A percentile compares a stretch with the other conserved stretches of the same genome.
These are phyloP conservation scores for Ophiostoma pallidulum DNA, from an alignment of 2,329 filamentous ascomycete genomes.

Conservation along the genomic window DNA sequence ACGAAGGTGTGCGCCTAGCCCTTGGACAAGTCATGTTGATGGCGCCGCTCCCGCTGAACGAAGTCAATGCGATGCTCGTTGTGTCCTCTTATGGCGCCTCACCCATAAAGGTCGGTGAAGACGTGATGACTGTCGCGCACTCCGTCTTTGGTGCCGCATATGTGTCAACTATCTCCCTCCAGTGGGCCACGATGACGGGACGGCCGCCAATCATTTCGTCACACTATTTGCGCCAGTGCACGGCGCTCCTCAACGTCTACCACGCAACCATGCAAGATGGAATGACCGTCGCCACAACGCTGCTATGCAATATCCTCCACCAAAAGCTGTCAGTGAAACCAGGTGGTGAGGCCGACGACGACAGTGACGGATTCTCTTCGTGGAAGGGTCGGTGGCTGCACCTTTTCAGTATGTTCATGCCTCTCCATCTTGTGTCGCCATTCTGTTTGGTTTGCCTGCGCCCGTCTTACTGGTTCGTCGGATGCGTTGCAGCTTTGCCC, in stretches of 20 bases:
- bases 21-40: not conserved
- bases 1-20: not conserved
- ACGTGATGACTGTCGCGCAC: not conserved
- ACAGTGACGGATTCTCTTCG: not conserved
- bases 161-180: not conserved
- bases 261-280: not conserved
- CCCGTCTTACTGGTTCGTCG: no score
- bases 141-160: constrained; percentile 4
- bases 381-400: not conserved
- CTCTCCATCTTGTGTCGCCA: no score
- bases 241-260: constrained; percentile 1
- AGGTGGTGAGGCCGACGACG: no score
- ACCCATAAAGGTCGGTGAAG: not conserved
- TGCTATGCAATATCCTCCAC: not conserved
- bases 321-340: no score
- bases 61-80: not conserved
- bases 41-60: not conserved
- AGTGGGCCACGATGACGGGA: not conserved
- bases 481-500: not conserved
- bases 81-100: not conserved
- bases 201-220: not conserved
- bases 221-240: constrained; percentile 2
- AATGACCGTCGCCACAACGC: not conserved
- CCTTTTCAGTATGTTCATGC: not conserved
- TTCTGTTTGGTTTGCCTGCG: no score